These are phyloP conservation scores for Dimocarpus longan DNA, from an alignment of 345 rosid genomes.

Conservation along the genomic window DNA sequence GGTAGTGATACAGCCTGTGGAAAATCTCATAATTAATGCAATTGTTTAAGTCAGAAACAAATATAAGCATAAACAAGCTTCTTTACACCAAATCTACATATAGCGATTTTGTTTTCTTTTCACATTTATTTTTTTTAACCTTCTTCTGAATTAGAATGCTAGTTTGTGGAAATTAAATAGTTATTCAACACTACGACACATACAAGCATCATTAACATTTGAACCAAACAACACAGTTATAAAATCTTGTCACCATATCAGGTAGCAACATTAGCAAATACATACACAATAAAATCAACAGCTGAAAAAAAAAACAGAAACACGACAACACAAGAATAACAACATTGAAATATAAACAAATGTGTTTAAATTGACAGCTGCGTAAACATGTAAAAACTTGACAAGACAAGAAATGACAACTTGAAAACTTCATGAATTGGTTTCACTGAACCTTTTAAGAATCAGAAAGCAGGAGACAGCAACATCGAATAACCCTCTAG, in stretches of 20 bases:
- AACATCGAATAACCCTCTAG: not conserved
- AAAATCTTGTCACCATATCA: not conserved
- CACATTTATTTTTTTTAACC: not conserved
- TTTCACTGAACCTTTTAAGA: too few species aligned
- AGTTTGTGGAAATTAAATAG: not conserved
- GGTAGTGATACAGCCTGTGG: slow-evolving; percentile 55
- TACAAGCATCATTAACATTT: not conserved
- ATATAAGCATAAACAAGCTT: not conserved
- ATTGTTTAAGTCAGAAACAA: not conserved
- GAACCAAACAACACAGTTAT: not conserved
- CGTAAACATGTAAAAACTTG: not conserved
- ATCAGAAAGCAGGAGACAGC: not conserved
- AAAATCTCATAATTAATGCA: not conserved
- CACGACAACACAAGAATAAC: not conserved
- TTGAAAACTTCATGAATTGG: too few species aligned
- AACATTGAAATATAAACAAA: not conserved
- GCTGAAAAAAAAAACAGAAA: not conserved
- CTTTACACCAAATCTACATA: not conserved
- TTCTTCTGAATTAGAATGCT: not conserved
- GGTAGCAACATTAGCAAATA: not conserved
- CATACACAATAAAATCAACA: not conserved
- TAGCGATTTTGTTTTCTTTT: too few species aligned
- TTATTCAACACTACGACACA: not conserved
- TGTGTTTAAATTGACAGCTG: not conserved
- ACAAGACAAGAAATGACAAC: not conserved